A percentile compares a stretch with the other conserved stretches of the same genome.
Evolutionary conservation across 345 rosid genomes (phyloP).

Genomic region (Heritiera fomes): DNA sequence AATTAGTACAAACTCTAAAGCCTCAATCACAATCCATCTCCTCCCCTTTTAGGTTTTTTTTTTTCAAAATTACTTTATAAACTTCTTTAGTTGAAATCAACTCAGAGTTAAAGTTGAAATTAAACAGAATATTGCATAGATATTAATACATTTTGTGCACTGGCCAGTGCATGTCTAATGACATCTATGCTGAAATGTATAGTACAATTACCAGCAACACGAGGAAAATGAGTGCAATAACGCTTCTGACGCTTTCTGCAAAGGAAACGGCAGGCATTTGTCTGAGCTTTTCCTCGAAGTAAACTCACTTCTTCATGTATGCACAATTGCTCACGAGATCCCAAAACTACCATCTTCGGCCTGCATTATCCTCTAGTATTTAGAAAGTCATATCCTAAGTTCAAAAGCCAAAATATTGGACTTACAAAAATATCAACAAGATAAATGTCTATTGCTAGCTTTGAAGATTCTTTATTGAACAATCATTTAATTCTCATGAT

Average conservation of each 20-base stretch:
- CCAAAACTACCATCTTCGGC: conserved; percentile 92
- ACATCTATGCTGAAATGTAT: neutral
- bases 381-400: conserved; percentile 14
- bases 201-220: conserved; percentile 44
- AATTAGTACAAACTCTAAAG: neutral
- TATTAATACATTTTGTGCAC: neutral
- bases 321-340: conserved; percentile 93
- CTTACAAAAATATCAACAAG: neutral
- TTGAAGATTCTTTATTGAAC: neutral
- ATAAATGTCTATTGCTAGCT: neutral
- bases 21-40: neutral
- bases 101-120: neutral
- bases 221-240: conserved; percentile 57
- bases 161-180: neutral
- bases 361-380: conserved; percentile 40
- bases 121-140: neutral
- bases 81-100: neutral
- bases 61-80: neutral
- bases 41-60: neutral
- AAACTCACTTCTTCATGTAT: conserved; percentile 81
- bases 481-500: neutral
- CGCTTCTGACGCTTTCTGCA: conserved; percentile 63
- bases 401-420: neutral
- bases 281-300: conserved; percentile 85
- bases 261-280: conserved; percentile 70